Evolutionary conservation across 83 land plant genomes (phyloP), one percentile per base, ranked within the genome.

Genomic region (Thuja plicata): DNA sequence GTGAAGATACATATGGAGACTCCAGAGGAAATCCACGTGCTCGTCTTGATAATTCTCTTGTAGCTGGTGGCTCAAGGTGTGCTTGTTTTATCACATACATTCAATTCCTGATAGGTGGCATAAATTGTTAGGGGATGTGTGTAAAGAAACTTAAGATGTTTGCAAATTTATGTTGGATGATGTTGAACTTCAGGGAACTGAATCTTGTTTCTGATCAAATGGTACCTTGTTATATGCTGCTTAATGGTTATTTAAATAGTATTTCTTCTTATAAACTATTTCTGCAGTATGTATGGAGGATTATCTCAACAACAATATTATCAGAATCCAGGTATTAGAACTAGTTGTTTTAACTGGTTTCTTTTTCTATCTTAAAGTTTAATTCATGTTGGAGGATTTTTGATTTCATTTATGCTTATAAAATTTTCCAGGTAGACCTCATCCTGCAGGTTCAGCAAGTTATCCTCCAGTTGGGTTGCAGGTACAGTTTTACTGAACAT

Each of bases 1-100:
- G 62, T 8, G 87, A 83, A n/a, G 45, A 46, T 24, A 12, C 81
- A 34, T 86, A 73, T 74, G 12, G 48, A 73, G 88, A 89, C 43
- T 7, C 66, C 15, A 89, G 90, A 86, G 88, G 88, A 4, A 86
- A 89, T 57, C 83, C 90, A 9, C 87, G 88, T 50, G 78, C 90
- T 86, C 90, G 88, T 17, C 27, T 83, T 35, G 90, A 86, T n/a
- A 40, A 66, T 77, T 46, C 66, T 86, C 70, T 43, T 89, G 70
- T 74, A 54, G 19, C 48, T 50, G 62, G 88, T 40, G 60, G 88
- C 88, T 10, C 88, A 86, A 89, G 90, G 90, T 89, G 13, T 8
- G 54, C 34, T 86, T 86, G 21, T 62, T 83, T 52, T 80, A 41
- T 40, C 48, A 8, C 21, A 80, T 34, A 8, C 45, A 21, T 80